These are phyloP conservation scores for Backusella westeae DNA, from an alignment of 192 early-diverging fungal genomes.

Conservation along the genomic window DNA sequence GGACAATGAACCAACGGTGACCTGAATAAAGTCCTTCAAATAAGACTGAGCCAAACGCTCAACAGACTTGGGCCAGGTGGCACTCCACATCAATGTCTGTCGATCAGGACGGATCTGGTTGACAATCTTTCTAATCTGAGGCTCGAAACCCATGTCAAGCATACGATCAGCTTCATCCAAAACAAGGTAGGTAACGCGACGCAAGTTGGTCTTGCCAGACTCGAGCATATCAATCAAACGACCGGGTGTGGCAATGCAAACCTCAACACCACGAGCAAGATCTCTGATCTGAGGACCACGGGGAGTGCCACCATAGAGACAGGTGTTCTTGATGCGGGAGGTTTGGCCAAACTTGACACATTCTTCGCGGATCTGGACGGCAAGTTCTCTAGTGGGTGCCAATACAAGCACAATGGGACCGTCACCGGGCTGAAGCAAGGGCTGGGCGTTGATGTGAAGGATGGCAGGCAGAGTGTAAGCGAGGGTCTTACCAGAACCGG, in stretches of 20 bases:
- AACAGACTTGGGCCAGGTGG: slow-evolving; percentile 98
- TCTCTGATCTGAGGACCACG: slow-evolving; percentile 90
- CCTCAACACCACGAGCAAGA: slow-evolving; percentile 78
- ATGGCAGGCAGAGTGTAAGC: slow-evolving; percentile 95
- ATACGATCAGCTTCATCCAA: slow-evolving; percentile 99
- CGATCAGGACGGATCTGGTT: slow-evolving; percentile 96
- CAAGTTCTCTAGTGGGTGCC: slow-evolving; percentile 96
- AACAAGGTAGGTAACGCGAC: slow-evolving; percentile 94
- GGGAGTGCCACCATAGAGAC: slow-evolving; percentile 94
- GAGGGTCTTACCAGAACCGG: slow-evolving; percentile 93
- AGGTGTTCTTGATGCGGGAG: slow-evolving; percentile 90
- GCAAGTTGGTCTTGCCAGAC: slow-evolving; percentile 83
- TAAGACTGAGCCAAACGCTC: slow-evolving; percentile 90
- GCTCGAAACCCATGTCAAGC: slow-evolving; percentile 99
- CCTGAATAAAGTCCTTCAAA: slow-evolving; percentile 91
- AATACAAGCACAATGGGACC: slow-evolving; percentile 96
- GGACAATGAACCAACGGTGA: slow-evolving; percentile 93
- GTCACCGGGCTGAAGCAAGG: slow-evolving; percentile 86
- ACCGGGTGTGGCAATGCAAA: slow-evolving; percentile 97
- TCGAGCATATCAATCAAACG: slow-evolving; percentile 97
- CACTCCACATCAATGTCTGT: slow-evolving; percentile 99
- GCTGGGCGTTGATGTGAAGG: slow-evolving; percentile 98
- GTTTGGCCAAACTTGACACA: slow-evolving; percentile 89
- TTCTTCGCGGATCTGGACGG: slow-evolving; percentile 95
- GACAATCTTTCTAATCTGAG: slow-evolving; percentile 97